Evolutionary conservation across 108 stramenopile genomes (phyloP), one percentile per base, ranked within the genome.

Genomic region (Parmales sp.): DNA sequence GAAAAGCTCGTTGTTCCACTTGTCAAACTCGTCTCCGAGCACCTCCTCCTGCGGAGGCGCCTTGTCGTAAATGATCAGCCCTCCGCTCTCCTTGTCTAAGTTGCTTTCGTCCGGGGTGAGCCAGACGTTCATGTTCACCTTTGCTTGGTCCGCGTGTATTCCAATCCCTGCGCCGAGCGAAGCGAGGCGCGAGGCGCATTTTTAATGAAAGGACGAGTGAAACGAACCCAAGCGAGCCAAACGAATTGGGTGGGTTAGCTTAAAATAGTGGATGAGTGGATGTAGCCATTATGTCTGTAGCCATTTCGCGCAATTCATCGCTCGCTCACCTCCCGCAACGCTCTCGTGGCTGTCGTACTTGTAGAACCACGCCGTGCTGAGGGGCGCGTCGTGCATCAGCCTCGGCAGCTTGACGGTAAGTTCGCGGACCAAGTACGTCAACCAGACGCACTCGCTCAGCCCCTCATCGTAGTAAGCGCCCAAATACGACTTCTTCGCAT

Each of bases 91-190:
- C 65, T 80, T 75, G 68, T 83, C 78, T 37, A 88, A 63, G 69
- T 88, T 83, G 19, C 82, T 86, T 1, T 82, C 83, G 50, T 88
- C 83, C 1, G 76, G 72, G 34, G 85, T 83, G 6, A 90, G 34
- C 90, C 90, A 89, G 1, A 90, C 36, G 44, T 90, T 88, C 0
- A 90, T 75, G 80, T 90, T 88, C 18, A 90, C 82, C 29, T 81
- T 78, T 39, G 89, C 89, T 64, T 85, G 64, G 65, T 90, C 89
- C 1, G 89, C 87, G 72, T 90, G 89, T 0, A 78, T 45, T 63
- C 85, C 83, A 48, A 87, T 86, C 7, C 82, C 85, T n/a, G n/a
- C n/a, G n/a, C n/a, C n/a, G n/a, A n/a, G n/a, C n/a, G n/a, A n/a
- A n/a, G n/a, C n/a, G n/a, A n/a, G n/a, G n/a, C n/a, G n/a, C n/a